phyloP scores from a whole-genome alignment of 768 basidiomycete species.

The Hemileccinum impolitum region DNA sequence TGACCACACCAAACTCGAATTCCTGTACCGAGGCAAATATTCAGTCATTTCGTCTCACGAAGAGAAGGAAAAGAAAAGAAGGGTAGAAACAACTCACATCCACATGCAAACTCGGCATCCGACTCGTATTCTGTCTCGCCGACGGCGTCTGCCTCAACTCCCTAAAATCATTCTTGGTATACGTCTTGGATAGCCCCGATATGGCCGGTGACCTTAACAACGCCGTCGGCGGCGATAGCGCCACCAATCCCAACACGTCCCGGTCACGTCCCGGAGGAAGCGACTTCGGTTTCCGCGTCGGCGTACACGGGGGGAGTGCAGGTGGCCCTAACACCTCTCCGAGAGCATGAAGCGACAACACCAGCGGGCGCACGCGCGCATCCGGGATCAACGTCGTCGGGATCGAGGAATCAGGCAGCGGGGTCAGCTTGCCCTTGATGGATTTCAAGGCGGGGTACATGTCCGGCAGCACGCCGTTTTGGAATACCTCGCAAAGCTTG shows the following conservation, averaged over 20 bases:
- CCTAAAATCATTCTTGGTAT: slow-evolving; percentile 77
- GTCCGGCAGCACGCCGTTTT: slow-evolving; percentile 25
- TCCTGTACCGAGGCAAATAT: slow-evolving; percentile 19
- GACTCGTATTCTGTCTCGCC: slow-evolving; percentile 78
- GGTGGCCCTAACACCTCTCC: slow-evolving; percentile 45
- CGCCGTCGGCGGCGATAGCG: slow-evolving; percentile 68
- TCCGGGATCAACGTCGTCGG: slow-evolving; percentile 35
- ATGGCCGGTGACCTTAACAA: slow-evolving; percentile 67
- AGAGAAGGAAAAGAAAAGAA: no score
- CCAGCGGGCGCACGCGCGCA: slow-evolving; percentile 24
- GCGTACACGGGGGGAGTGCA: slow-evolving; percentile 48
- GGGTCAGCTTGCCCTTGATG: slow-evolving; percentile 32
- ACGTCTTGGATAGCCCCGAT: slow-evolving; percentile 80
- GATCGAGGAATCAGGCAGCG: slow-evolving; percentile 21
- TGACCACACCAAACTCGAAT: slow-evolving; percentile 30
- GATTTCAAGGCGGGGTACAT: slow-evolving; percentile 30
- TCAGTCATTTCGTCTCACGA: no score
- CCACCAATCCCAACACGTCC: slow-evolving; percentile 53
- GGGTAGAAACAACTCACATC: slow-evolving; percentile 44
- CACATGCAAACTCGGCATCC: slow-evolving; percentile 83
- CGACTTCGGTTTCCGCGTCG: slow-evolving; percentile 37
- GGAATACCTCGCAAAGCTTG: slow-evolving; percentile 41
- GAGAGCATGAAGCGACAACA: slow-evolving; percentile 46
- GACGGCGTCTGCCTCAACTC: slow-evolving; percentile 65
- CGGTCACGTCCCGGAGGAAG: slow-evolving; percentile 25